Base-by-base conservation (phyloP, 2,329 filamentous ascomycete species). In the Zymoseptoria ardabiliae region DNA sequence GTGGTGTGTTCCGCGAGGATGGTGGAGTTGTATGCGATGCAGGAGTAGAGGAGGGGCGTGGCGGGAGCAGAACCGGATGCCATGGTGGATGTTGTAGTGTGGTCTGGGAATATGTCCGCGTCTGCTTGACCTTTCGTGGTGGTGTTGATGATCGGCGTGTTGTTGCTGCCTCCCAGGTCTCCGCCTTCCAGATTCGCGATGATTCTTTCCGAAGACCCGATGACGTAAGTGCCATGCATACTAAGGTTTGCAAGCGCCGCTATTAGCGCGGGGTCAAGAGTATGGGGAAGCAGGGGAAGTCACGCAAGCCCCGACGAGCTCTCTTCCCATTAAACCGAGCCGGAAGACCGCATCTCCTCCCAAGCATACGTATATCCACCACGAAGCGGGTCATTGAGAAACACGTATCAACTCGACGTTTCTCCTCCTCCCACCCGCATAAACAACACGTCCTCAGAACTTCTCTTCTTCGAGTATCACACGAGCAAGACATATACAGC, bases 1-100 rank as follows among this genome's bases (percentile, higher is more conserved):
- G 90, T 87, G 54, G 91, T 95, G 79, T 95, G 93, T 78, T 99
- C 94, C 70, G 90, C 80, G 62, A 99, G 86, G 76, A 99, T 96
- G 52, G 92, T 97, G 58, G 85, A 90, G 71, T 94, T 88, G 78
- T 97, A 87, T 55, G 94, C 91, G 75, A 99, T 94, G 79, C 94
- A 97, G 67, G 91, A 87, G 78, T 74, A 74, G 57, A 74, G 69
- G 53, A 74, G 67, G 6, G 72, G 72, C 17, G 71, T 72, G 4
- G 68, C 69, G 41, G 71, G 65, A 23, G 65, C 69, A 23, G 71
- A 72, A 30, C 71, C 70, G 60, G 72, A 73, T 9, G 71, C 72
- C 72, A 74, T 74, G 53, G 19, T 69, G 59, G 58, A 21, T 50
- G 21, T 60, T 52, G 19, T 57, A n/a, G 13, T 7, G n/a, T 22